phyloP scores from a whole-genome alignment of 495 filamentous ascomycete species.

The Neurospora hispaniola region DNA sequence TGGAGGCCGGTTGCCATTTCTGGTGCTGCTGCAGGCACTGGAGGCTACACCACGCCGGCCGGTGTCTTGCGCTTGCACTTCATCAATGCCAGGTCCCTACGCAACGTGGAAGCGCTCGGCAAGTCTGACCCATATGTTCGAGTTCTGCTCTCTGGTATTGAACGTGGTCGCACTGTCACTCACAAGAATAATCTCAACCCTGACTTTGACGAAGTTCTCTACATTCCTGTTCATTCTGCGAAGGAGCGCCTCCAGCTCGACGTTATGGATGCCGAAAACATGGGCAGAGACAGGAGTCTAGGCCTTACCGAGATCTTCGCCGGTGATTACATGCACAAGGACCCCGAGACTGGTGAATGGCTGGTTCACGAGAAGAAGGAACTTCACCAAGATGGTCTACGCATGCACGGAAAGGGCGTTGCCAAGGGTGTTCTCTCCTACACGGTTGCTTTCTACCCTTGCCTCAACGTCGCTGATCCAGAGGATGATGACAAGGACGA shows the following conservation, averaged over 20 bases:
- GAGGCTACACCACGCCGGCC: constrained; percentile 86
- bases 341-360: constrained; percentile 64
- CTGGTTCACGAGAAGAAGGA: constrained; percentile 67
- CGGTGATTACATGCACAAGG: constrained; percentile 68
- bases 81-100: constrained; percentile 66
- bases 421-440: constrained; percentile 76
- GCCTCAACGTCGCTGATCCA: constrained; percentile 76
- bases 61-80: constrained; percentile 94
- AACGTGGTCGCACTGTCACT: constrained; percentile 85
- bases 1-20: constrained; percentile 92
- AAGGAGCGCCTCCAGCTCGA: constrained; percentile 80
- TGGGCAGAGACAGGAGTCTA: constrained; percentile 78
- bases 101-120: constrained; percentile 89
- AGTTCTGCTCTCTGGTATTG: constrained; percentile 77
- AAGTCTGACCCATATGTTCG: constrained; percentile 94
- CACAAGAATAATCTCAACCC: constrained; percentile 94
- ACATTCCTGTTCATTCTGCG: constrained; percentile 81
- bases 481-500: constrained; percentile 74
- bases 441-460: constrained; percentile 83
- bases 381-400: constrained; percentile 48
- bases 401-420: constrained; percentile 51
- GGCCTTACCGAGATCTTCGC: constrained; percentile 66
- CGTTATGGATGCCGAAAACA: constrained; percentile 91
- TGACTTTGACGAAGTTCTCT: constrained; percentile 91
- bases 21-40: constrained; percentile 59